These are phyloP conservation scores for Babesia gibsoni DNA, from an alignment of 169 alveolate species.

Conservation along the genomic window DNA sequence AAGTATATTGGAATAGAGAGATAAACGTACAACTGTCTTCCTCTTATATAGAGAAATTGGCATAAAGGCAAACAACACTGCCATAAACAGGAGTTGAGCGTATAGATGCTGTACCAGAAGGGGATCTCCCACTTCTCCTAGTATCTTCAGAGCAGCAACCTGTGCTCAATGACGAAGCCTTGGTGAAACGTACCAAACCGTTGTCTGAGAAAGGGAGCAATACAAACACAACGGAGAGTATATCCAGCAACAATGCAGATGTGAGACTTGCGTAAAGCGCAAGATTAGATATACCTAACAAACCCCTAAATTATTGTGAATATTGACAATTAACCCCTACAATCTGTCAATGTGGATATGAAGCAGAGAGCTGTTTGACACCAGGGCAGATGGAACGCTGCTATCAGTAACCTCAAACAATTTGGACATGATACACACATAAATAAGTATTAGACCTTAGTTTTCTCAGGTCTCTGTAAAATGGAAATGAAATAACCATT, in stretches of 20 bases:
- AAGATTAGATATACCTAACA: not conserved
- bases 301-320: not conserved
- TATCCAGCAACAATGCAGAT: constrained; percentile 28
- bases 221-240: constrained; percentile 10
- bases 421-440: constrained; percentile 4
- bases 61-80: not conserved
- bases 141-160: not conserved
- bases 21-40: too few relatives aligned
- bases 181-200: constrained; percentile 16
- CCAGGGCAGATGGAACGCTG: not conserved
- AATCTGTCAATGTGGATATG: constrained; percentile 7
- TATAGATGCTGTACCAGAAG: constrained; percentile 2
- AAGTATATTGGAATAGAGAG: too few relatives aligned
- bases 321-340: not conserved
- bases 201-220: constrained; percentile 38
- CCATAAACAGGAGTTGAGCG: constrained; percentile 17
- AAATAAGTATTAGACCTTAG: not conserved
- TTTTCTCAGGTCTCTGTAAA: constrained; percentile 54
- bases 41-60: constrained; percentile 5
- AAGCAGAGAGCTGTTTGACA: not conserved
- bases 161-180: not conserved
- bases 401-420: not conserved
- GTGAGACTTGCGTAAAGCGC: constrained; percentile 28
- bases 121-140: not conserved
- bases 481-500: constrained; percentile 92